Base-by-base conservation (phyloP, 257 asterid species). In the Petrea volubilis region DNA sequence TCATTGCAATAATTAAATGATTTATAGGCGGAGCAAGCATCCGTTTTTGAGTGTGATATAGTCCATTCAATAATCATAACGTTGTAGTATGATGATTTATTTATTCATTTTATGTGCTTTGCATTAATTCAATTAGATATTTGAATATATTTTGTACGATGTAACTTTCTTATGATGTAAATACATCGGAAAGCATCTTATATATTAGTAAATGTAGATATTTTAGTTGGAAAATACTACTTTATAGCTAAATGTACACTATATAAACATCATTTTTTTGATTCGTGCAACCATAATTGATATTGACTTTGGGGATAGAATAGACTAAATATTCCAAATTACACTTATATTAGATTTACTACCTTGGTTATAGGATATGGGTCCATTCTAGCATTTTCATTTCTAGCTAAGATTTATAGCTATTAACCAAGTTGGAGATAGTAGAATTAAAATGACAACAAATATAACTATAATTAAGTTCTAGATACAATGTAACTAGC, bases 311-410 rank as follows among this genome's bases (percentile, higher is more conserved):
- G 27, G 23, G 24, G 60, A n/a, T 68, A 25, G 40, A 10, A 40
- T 50, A 53, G 12, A 34, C 7, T 17, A 38, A 5, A 29, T 34
- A 58, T 24, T 18, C 13, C 18, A 29, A 67, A 27, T 17, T 67
- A 38, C 47, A 74, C 6, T 5, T 38, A 17, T n/a, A 31, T 60
- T 36, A 49, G 27, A 21, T 57, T 33, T 15, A 74, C 15, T 25
- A 50, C 4, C 17, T n/a, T 49, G 44, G 25, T 1, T 44, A 51
- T 58, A 34, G 25, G 14, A 49, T 7, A 18, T 17, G 2, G 36
- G 21, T 67, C 43, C 28, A 67, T 34, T 74, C 50, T 46, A 24
- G 43, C 55, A 66, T 57, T 65, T 75, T 68, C 40, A 34, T 60
- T 52, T 31, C 52, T 38, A 52, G 60, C 44, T 60, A 60, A 18